Evolutionary conservation across 2,329 filamentous ascomycete species (phyloP), one percentile per base, ranked within the genome.

Genomic region (Verticillium nonalfalfae): DNA sequence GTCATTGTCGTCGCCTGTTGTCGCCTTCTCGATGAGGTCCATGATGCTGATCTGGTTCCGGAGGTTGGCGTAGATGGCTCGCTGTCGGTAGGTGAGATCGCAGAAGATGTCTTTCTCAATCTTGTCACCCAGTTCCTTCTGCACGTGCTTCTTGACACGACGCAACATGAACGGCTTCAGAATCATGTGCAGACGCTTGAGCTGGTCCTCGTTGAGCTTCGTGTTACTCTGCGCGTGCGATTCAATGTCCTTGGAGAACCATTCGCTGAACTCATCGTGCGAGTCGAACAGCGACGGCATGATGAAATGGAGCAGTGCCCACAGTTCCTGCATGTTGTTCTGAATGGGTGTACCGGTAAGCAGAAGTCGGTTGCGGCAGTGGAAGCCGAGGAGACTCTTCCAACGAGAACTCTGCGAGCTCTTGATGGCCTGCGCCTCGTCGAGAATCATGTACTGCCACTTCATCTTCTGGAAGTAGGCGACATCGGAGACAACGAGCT

Each of bases 371-470:
- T 98, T 99, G 63, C 95, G 90, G 78, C 94, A 98, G 73, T 96
- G 91, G 82, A 98, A 98, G 58, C 90, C 90, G 56, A 99, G 82
- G 66, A 99, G 77, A 67, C 90, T 93, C 84, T 98, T 99, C 95
- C 95, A 99, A 71, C 95, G 87, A 15, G 93, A 97, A 79, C 93
- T 97, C 70, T 91, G 87, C 0, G 95, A 97, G 64, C 93, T 97
- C 81, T 99, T 99, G 86, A 99, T 98, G 67, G 95, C 95, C 73
- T 99, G 95, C 1, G 95, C 95, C 76, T 99, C 95, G 69, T 99
- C 95, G 50, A 99, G 85, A 74, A 99, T 97, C 95, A 99, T 99
- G 80, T 99, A 98, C 78, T 98, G 95, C 95, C 95, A 99, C 69
- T 90, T 90, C 83, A 99, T 95, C 81, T 98, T 98, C 77, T 97